A percentile compares a stretch with the other conserved stretches of the same genome.
Conservation (phyloP, 345 rosid genomes). For the Erodium maritimum region DNA sequence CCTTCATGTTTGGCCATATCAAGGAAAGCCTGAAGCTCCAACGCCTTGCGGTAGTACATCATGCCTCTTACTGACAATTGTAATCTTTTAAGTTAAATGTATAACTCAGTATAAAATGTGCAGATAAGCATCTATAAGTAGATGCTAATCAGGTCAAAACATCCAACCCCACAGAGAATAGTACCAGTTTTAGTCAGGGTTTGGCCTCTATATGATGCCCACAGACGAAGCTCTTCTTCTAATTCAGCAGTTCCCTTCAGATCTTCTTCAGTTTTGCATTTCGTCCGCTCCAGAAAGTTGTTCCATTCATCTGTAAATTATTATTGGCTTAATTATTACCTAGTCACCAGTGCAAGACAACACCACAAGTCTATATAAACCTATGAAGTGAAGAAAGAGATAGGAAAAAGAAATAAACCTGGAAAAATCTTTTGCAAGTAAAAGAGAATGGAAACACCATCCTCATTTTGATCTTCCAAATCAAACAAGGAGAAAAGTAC, state of each 20-base stretch:
- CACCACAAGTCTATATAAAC: neutral
- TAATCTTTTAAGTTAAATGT: neutral
- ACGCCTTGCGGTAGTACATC: constrained; percentile 96
- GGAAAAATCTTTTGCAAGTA: constrained; percentile 96
- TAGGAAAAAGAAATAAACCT: constrained; percentile 34
- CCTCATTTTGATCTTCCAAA: constrained; percentile 77
- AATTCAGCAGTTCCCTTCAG: constrained; percentile 43
- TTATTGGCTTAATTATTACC: neutral
- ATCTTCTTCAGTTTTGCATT: constrained; percentile 48
- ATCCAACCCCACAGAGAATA: neutral
- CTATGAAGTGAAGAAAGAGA: neutral
- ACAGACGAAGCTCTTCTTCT: constrained; percentile 71
- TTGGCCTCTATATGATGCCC: constrained; percentile 99
- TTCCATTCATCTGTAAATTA: constrained; percentile 74
- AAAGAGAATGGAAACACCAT: constrained; percentile 92
- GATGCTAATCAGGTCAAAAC: neutral
- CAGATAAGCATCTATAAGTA: neutral
- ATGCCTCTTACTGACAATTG: constrained; percentile 73
- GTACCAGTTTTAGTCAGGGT: constrained; percentile 97
- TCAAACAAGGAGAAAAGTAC: constrained; percentile 74
- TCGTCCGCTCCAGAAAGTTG: constrained; percentile 78
- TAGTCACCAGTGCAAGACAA: neutral
- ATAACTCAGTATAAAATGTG: neutral
- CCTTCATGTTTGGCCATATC: constrained; percentile 99
- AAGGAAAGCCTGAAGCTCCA: constrained; percentile 99